A percentile compares a stretch with the other conserved stretches of the same genome.
These are phyloP conservation scores for Talaromyces sp. DNA, from an alignment of 2,329 filamentous ascomycete species.

Conservation along the genomic window DNA sequence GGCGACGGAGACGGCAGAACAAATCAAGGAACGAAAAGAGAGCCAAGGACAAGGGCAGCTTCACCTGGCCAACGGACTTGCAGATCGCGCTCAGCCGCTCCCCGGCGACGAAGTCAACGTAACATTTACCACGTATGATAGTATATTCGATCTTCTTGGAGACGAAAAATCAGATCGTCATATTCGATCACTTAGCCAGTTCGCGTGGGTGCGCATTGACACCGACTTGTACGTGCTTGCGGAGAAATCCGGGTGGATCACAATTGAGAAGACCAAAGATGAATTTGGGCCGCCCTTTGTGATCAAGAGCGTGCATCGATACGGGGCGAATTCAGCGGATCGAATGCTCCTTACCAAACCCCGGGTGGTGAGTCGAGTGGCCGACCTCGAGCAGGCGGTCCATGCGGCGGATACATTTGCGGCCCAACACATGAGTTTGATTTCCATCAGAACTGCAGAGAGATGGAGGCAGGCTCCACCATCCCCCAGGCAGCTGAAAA, in stretches of 20 bases:
- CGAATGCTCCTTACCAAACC: constrained; percentile 62
- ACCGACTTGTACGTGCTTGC: constrained; percentile 65
- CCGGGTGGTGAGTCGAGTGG: constrained; percentile 59
- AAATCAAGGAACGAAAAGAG: constrained; percentile 51
- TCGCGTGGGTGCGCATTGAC: constrained; percentile 80
- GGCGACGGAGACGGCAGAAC: constrained; percentile 56
- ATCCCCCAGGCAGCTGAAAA: constrained; percentile 53
- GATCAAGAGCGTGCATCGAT: constrained; percentile 29
- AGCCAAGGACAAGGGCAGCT: constrained; percentile 28
- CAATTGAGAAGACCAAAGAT: constrained; percentile 36
- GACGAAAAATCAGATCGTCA: constrained; percentile 74
- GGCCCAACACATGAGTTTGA: constrained; percentile 57
- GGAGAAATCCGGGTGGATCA: constrained; percentile 57
- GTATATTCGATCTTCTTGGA: constrained; percentile 81
- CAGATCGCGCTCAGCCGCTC: constrained; percentile 2
- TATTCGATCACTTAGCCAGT: constrained; percentile 67
- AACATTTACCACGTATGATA: constrained; percentile 85
- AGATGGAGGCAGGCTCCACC: constrained; percentile 67
- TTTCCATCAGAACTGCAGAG: constrained; percentile 61
- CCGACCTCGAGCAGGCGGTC: constrained; percentile 68
- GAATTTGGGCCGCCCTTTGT: constrained; percentile 18
- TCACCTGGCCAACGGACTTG: constrained; percentile 19
- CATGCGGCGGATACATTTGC: constrained; percentile 82
- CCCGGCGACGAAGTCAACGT: constrained; percentile 45
- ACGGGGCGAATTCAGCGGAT: constrained; percentile 17